A percentile compares a stretch with the other conserved stretches of the same genome.
Evolutionary conservation across 257 asterid species (phyloP).

Genomic region (Scutellaria baicalensis): DNA sequence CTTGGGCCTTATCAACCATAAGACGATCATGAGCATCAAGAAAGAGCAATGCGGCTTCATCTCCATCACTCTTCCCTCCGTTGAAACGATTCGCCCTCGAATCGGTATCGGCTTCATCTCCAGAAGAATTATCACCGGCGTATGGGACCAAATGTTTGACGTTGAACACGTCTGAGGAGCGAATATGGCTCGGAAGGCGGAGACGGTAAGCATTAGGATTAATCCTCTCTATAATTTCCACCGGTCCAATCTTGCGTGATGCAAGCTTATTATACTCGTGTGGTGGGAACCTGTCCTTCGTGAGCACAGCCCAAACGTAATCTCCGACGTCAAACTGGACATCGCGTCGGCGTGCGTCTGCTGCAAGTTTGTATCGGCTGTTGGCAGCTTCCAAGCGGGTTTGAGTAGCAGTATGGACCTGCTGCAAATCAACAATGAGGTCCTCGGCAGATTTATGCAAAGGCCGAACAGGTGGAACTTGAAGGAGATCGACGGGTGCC

Average conservation of each 20-base stretch:
- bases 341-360: background rate
- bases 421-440: background rate
- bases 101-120: too few species aligned
- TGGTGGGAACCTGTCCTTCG: background rate
- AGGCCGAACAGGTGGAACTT: rapidly evolving
- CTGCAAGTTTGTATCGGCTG: background rate
- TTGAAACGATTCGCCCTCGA: too few species aligned
- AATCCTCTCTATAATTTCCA: too few species aligned
- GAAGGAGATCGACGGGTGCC: background rate
- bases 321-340: background rate
- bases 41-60: too few species aligned
- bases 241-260: background rate
- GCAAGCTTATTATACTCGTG: background rate
- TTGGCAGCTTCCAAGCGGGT: background rate
- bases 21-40: too few species aligned
- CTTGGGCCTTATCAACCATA: too few species aligned
- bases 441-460: background rate
- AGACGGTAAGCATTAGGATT: too few species aligned
- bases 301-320: background rate
- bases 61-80: too few species aligned
- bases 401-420: background rate
- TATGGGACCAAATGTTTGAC: too few species aligned
- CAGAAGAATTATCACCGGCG: too few species aligned
- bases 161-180: too few species aligned
- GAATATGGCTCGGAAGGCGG: too few species aligned